Conservation (phyloP, 345 rosid genomes). For the Luvunga scandens region DNA sequence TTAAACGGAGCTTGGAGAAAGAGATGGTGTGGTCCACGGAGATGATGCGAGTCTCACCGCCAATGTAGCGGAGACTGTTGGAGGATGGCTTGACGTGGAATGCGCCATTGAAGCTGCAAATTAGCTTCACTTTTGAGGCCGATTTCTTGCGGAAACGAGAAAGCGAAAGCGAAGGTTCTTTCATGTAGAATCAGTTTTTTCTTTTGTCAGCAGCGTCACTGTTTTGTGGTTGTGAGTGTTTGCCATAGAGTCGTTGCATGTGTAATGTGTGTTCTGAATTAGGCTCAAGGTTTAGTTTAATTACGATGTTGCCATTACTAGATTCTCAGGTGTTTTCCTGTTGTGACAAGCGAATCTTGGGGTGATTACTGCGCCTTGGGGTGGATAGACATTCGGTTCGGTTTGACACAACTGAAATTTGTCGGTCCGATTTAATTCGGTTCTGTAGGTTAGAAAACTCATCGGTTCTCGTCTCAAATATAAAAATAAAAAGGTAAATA, state of each 20-base stretch:
- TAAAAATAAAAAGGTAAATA: no score
- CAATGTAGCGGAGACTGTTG: slow-evolving; percentile 25
- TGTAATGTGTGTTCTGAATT: no score
- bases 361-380: background rate
- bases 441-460: no score
- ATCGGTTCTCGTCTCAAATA: no score
- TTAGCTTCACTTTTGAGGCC: slow-evolving; percentile 19
- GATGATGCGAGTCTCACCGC: slow-evolving; percentile 37
- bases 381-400: no score
- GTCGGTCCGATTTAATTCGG: no score
- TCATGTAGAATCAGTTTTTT: slow-evolving; percentile 15
- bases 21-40: slow-evolving; percentile 22
- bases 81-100: slow-evolving; percentile 17
- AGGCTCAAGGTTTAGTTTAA: background rate
- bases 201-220: background rate
- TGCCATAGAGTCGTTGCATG: no score
- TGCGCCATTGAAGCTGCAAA: slow-evolving; percentile 39
- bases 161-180: slow-evolving; percentile 13
- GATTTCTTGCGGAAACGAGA: slow-evolving; percentile 18
- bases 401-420: no score
- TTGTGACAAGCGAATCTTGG: background rate
- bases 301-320: background rate
- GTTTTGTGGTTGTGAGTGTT: background rate
- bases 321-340: background rate
- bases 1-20: slow-evolving; percentile 21